Evolutionary conservation across 2,329 filamentous ascomycete genomes (phyloP), one percentile per base, ranked within the genome.

Genomic region (Conoideocrella luteorostrata): DNA sequence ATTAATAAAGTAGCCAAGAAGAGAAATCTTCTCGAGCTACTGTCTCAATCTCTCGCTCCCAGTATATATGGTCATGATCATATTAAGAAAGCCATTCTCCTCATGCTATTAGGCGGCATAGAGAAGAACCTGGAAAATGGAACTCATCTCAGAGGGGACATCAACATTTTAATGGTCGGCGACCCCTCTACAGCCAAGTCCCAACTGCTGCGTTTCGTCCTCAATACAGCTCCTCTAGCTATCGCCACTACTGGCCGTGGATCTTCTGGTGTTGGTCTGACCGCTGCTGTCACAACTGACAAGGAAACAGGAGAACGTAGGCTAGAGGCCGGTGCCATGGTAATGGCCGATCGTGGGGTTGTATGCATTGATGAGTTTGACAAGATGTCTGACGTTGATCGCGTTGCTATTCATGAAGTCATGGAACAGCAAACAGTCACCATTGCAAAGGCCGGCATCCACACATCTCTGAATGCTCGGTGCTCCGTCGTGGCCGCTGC

Each of bases 381-480:
- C 71, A 98, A 98, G 67, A 98, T 98, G 93, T 96, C 89, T 45
- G 93, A 98, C 61, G 84, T 97, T 46, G 93, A 98, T 66, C 82
- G 93, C 61, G 93, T 98, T 4, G 93, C 93, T 37, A 98, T 98
- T 55, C 93, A 98, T 78, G 93, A 98, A 86, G 93, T 98, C 52
- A 98, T 98, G 93, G 93, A 98, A 68, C 93, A 98, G 69, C 93
- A 98, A 68, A 98, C 93, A 0, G 93, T 98, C 48, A 98, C 93
- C 12, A 98, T 98, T 58, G 93, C 93, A 41, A 98, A 98, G 69
- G 93, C 93, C 2, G 93, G 93, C 52, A 98, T 98, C 47, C 93
- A 98, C 66, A 98, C 93, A 0, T 95, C 90, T 3, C 74, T 98
- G 47, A 98, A 98, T 60, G 93, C 93, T 42, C 84, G 93, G 45